phyloP scores from a whole-genome alignment of 2,329 filamentous ascomycete species.

The Zasmidium angulare region DNA sequence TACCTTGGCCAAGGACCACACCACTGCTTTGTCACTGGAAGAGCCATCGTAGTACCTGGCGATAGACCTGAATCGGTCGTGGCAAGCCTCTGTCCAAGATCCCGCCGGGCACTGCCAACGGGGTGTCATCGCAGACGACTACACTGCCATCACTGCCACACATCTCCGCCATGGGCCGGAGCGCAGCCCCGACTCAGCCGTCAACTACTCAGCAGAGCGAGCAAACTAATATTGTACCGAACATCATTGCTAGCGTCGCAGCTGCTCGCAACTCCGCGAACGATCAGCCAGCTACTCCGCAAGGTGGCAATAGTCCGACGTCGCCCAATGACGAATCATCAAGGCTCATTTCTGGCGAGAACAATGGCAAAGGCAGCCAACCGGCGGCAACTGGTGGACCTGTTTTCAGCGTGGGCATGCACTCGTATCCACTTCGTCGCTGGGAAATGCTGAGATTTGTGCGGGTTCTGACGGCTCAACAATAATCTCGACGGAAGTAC shows the following conservation, averaged over 20 bases:
- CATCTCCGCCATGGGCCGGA: not conserved
- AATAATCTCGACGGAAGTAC: not conserved
- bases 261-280: too few species aligned
- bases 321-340: too few species aligned
- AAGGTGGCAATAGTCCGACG: too few species aligned
- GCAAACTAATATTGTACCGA: too few species aligned
- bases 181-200: too few species aligned
- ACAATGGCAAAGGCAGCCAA: not conserved
- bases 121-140: not conserved
- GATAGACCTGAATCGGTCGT: not conserved
- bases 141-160: not conserved
- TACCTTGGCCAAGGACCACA: not conserved
- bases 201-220: too few species aligned
- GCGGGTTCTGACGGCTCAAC: not conserved
- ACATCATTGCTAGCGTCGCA: too few species aligned
- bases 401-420: not conserved
- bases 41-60: not conserved
- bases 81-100: not conserved
- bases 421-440: not conserved
- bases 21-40: not conserved
- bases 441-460: not conserved
- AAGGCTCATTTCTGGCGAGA: not conserved
- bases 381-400: not conserved
- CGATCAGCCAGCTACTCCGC: too few species aligned
- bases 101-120: too few species aligned